phyloP scores from a whole-genome alignment of 176 grass and related monocot species.

The maize (Zea mays) region DNA sequence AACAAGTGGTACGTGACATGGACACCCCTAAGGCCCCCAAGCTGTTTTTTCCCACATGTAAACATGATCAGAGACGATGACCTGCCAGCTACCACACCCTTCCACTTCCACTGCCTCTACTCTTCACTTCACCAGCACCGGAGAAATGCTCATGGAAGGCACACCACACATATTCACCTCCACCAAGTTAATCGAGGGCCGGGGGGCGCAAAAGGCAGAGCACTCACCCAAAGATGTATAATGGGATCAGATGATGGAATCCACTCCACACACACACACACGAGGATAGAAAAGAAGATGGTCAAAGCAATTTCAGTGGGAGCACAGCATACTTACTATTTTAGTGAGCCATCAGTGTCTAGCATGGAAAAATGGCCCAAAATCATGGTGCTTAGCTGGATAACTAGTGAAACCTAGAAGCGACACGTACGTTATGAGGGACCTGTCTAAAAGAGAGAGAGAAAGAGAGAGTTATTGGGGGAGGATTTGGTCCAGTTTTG shows the following conservation, averaged over 20 bases:
- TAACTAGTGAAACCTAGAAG: neutral
- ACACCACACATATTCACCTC: slow-evolving; percentile 15
- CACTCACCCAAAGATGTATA: slow-evolving; percentile 30
- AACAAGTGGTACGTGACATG: slow-evolving; percentile 28
- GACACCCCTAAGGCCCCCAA: slow-evolving; percentile 20
- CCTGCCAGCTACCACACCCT: slow-evolving; percentile 30
- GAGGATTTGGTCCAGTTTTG: slow-evolving; percentile 30
- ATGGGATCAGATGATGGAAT: slow-evolving; percentile 48
- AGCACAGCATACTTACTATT: slow-evolving; percentile 36
- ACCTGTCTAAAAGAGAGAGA: slow-evolving; percentile 15
- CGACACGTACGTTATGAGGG: slow-evolving; percentile 12
- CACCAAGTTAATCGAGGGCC: neutral
- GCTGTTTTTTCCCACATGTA: slow-evolving; percentile 21
- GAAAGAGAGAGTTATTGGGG: slow-evolving; percentile 8
- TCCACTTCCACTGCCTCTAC: slow-evolving; percentile 23
- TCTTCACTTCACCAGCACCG: slow-evolving; percentile 5
- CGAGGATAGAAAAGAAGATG: slow-evolving; percentile 29
- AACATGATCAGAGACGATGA: slow-evolving; percentile 44
- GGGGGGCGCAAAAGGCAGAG: slow-evolving; percentile 20
- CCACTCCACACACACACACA: slow-evolving; percentile 11
- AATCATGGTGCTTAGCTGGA: neutral
- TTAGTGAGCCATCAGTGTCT: slow-evolving; percentile 30
- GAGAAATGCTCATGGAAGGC: slow-evolving; percentile 18
- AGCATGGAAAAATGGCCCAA: slow-evolving; percentile 30
- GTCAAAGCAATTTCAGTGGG: slow-evolving; percentile 44